Evolutionary conservation across 1,284 basidiomycete genomes (phyloP), one percentile per base, ranked within the genome.

Genomic region (Leccinum angustisporum): DNA sequence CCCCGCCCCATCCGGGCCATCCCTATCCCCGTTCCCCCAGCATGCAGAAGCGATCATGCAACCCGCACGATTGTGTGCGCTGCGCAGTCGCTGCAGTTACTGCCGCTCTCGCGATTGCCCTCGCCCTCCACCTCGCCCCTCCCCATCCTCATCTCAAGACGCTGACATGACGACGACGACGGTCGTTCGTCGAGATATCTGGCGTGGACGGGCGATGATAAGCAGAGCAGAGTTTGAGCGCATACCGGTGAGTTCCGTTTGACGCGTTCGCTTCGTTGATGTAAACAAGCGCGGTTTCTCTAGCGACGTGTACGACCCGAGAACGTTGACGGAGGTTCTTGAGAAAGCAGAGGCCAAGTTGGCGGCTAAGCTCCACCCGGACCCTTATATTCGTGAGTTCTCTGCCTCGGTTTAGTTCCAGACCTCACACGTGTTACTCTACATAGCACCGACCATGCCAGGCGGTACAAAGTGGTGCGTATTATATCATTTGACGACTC

Each of bases 211-310:
- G 72, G 95, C 95, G 5, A 78, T 95, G 68, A 81, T 89, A 75
- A 94, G 97, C 69, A 82, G 95, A 63, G 94, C 95, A 65, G 88
- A 95, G 76, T 98, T 98, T 75, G 95, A 98, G 80, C 79, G 83
- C 67, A 94, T 21, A 97, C 82, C 85, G 92, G 94, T 95, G 74
- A 67, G 88, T 76, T 38, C 21, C n/a, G 59, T 18, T 31, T 16
- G 13, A 25, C 51, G 21, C 25, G 48, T 54, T 53, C 14, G 55
- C 6, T 57, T 60, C 9, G 48, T 25, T n/a, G 46, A 5, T 60
- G 50, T 30, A 5, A 62, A 61, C 54, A 5, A 7, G 30, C 21
- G 9, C 27, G 8, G 25, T 7, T 3, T 25, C 34, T 60, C n/a
- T 61, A 95, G 95, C 63, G 82, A 97, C 73, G 87, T 97, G 59